Conservation (phyloP, 768 basidiomycete species). For the Termitomyces sp. region DNA sequence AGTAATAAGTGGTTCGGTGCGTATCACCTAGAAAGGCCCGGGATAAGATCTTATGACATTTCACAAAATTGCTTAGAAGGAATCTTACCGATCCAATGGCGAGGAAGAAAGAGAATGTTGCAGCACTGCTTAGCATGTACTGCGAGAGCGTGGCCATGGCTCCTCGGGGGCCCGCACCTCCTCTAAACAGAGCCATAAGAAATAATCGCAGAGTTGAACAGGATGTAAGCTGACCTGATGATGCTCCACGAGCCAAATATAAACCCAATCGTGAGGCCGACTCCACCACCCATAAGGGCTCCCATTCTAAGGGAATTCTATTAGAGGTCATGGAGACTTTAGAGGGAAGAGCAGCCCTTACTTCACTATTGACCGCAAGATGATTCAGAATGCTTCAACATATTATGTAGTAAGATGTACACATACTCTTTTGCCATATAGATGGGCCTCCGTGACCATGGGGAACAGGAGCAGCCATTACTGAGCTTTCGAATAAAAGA, state of each 20-base stretch:
- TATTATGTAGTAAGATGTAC: background rate
- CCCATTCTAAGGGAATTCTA: constrained; percentile 64
- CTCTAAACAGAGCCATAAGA: constrained; percentile 39
- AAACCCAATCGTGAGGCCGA: constrained; percentile 96
- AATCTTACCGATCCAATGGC: constrained; percentile 81
- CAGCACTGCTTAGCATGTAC: constrained; percentile 98
- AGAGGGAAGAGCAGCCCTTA: constrained; percentile 23
- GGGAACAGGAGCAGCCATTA: constrained; percentile 20
- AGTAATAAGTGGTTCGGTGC: constrained; percentile 65
- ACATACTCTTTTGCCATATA: constrained; percentile 74
- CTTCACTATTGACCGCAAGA: constrained; percentile 46
- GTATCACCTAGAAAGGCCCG: constrained; percentile 78
- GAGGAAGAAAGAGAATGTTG: constrained; percentile 97
- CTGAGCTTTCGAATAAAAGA: background rate
- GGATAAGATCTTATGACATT: constrained; percentile 5
- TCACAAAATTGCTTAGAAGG: background rate
- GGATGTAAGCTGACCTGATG: constrained; percentile 55
- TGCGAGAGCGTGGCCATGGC: constrained; percentile 89
- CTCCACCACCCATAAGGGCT: constrained; percentile 88
- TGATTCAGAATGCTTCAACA: constrained; percentile 7
- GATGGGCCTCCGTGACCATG: constrained; percentile 50
- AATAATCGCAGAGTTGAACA: background rate
- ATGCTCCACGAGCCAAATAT: constrained; percentile 95
- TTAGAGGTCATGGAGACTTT: constrained; percentile 6
- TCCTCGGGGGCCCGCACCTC: constrained; percentile 90